phyloP scores from a whole-genome alignment of 495 filamentous ascomycete genomes.

The Cladorrhinum samala region DNA sequence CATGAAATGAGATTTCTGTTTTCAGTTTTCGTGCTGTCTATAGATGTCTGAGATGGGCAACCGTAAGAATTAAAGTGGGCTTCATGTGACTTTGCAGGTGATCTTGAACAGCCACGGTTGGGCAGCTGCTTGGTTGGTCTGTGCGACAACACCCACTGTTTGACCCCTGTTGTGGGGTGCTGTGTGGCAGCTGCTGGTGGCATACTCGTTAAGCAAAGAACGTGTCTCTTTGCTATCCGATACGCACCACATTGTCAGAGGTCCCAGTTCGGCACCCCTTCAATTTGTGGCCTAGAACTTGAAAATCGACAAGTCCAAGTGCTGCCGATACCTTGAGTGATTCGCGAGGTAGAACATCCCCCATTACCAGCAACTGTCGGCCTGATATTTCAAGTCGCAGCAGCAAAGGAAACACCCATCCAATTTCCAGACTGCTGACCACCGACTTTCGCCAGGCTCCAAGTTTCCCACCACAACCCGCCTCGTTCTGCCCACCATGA shows the following conservation, averaged over 20 bases:
- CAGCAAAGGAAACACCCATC: too few species aligned
- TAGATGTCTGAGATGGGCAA: too few species aligned
- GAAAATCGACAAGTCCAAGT: background rate
- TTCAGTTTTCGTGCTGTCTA: too few species aligned
- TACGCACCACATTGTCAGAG: too few species aligned
- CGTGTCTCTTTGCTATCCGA: background rate
- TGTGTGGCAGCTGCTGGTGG: background rate
- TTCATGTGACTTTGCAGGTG: background rate
- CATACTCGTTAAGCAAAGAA: background rate
- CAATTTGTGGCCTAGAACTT: background rate
- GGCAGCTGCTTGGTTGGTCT: background rate
- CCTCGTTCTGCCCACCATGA: slow-evolving; percentile 57
- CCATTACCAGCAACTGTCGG: background rate
- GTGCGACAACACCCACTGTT: background rate
- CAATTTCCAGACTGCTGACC: slow-evolving; percentile 25
- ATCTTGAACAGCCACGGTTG: background rate
- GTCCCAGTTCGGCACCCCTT: background rate
- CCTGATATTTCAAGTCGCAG: too few species aligned
- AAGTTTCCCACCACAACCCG: slow-evolving; percentile 15
- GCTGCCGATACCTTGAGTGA: background rate
- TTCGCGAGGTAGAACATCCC: background rate
- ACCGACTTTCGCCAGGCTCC: slow-evolving; percentile 16
- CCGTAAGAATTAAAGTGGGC: too few species aligned
- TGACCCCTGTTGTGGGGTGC: background rate
- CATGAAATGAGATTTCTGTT: too few species aligned